Evolutionary conservation across 1,284 basidiomycete genomes (phyloP).

Genomic region (Neotropicomus parvogracilis): DNA sequence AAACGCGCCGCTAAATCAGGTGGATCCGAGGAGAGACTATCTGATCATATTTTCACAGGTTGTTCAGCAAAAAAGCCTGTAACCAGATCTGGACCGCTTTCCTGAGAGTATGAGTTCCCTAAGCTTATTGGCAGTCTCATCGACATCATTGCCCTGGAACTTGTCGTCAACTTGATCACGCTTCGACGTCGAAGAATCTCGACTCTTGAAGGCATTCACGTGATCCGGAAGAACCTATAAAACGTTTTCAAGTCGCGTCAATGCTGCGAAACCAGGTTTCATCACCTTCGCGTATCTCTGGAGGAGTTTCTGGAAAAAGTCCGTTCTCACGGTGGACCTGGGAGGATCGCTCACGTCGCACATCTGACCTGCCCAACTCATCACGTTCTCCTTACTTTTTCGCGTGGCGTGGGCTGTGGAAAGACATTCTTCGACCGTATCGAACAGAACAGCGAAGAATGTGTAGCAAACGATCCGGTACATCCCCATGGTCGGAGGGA

Average conservation of each 20-base stretch:
- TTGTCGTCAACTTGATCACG: neutral
- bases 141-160: neutral
- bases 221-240: neutral
- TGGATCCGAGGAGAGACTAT: neutral
- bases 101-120: neutral
- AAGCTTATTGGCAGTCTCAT: neutral
- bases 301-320: neutral
- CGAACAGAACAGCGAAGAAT: slow-evolving; percentile 17
- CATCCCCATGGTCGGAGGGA: neutral
- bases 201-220: neutral
- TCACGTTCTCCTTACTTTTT: neutral
- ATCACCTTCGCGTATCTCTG: neutral
- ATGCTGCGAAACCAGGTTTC: too few relatives aligned
- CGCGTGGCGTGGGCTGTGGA: neutral
- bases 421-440: slow-evolving; percentile 2
- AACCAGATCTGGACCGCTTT: neutral
- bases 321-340: neutral
- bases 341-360: slow-evolving; percentile 1
- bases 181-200: neutral
- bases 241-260: neutral
- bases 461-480: slow-evolving; percentile 1
- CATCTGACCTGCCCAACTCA: neutral
- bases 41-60: neutral
- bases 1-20: neutral
- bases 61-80: neutral